Percentiles rank a stretch among this genome's conserved stretches.
Evolutionary conservation across 441 rosid genomes (phyloP).

Genomic region (Bocquillonia castaneifolia): DNA sequence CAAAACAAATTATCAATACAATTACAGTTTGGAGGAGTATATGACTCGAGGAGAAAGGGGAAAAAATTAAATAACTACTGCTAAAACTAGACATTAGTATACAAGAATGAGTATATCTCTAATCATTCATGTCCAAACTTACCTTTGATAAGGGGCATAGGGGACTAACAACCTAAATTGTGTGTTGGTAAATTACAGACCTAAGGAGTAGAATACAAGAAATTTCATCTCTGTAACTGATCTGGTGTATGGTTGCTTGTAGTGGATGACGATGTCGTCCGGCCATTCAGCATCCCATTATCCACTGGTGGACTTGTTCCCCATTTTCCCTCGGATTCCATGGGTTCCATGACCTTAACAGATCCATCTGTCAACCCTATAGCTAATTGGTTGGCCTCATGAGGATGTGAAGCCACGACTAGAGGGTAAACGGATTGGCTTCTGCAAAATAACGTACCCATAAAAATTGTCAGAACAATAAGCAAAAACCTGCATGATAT

Average conservation of each 20-base stretch:
- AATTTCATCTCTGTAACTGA: slow-evolving; percentile 54
- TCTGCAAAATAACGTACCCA: slow-evolving; percentile 30
- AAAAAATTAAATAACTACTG: slow-evolving; percentile 6
- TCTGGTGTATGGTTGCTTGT: slow-evolving; percentile 76
- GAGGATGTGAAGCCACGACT: slow-evolving; percentile 81
- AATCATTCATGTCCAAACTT: slow-evolving; percentile 22
- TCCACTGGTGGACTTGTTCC: slow-evolving; percentile 56
- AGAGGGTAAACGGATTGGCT: slow-evolving; percentile 60
- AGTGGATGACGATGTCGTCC: slow-evolving; percentile 62
- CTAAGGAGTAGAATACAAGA: slow-evolving; percentile 12
- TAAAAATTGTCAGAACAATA: not conserved
- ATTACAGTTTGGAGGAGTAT: slow-evolving; percentile 17
- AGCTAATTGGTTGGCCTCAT: slow-evolving; percentile 69
- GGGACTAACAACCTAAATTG: slow-evolving; percentile 24
- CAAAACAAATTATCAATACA: slow-evolving; percentile 14
- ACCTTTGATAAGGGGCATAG: slow-evolving; percentile 22
- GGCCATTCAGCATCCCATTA: slow-evolving; percentile 48
- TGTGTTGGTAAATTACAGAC: slow-evolving; percentile 26
- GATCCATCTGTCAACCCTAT: slow-evolving; percentile 71
- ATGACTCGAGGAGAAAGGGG: not conserved
- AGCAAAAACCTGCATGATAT: not conserved
- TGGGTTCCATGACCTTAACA: slow-evolving; percentile 75
- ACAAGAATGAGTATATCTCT: slow-evolving; percentile 27
- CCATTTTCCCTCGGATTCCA: slow-evolving; percentile 74
- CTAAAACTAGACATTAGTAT: slow-evolving; percentile 23